Conservation (phyloP, 768 basidiomycete species). For the Paxillus ammoniavirescens region DNA sequence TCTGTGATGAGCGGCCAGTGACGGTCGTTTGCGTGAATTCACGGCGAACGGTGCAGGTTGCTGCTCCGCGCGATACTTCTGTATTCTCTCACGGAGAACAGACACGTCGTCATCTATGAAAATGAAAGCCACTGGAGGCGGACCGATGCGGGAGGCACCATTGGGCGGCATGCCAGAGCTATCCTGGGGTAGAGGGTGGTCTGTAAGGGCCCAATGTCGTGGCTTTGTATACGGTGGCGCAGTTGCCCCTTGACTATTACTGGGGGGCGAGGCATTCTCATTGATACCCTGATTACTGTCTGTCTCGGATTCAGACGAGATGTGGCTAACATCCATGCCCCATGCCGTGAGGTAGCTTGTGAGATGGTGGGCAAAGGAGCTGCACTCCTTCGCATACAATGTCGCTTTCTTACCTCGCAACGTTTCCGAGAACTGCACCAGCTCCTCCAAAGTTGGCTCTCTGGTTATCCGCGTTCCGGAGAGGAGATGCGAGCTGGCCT, state of each 20-base stretch:
- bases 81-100: slow-evolving; percentile 73
- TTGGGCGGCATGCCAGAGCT: slow-evolving; percentile 15
- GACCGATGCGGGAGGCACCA: slow-evolving; percentile 23
- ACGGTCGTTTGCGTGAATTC: slow-evolving; percentile 61
- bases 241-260: slow-evolving; percentile 2
- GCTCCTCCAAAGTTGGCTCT: slow-evolving; percentile 80
- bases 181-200: slow-evolving; percentile 19
- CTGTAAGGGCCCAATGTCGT: slow-evolving; percentile 22
- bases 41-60: slow-evolving; percentile 35
- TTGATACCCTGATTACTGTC: slow-evolving; percentile 34
- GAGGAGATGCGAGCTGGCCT: slow-evolving; percentile 48
- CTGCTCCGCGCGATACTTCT: slow-evolving; percentile 61
- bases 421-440: slow-evolving; percentile 76
- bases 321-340: slow-evolving; percentile 92
- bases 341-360: slow-evolving; percentile 92
- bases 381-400: slow-evolving; percentile 82
- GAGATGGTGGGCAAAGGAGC: slow-evolving; percentile 88
- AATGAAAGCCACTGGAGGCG: slow-evolving; percentile 55
- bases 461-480: slow-evolving; percentile 49
- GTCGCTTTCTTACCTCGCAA: slow-evolving; percentile 81
- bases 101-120: slow-evolving; percentile 92
- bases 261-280: slow-evolving; percentile 15
- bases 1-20: slow-evolving; percentile 63
- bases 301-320: slow-evolving; percentile 55
- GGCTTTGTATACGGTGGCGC: slow-evolving; percentile 13